Evolutionary conservation across 768 basidiomycete genomes (phyloP), one percentile per base, ranked within the genome.

Genomic region (Macrolepiota fuliginosa): DNA sequence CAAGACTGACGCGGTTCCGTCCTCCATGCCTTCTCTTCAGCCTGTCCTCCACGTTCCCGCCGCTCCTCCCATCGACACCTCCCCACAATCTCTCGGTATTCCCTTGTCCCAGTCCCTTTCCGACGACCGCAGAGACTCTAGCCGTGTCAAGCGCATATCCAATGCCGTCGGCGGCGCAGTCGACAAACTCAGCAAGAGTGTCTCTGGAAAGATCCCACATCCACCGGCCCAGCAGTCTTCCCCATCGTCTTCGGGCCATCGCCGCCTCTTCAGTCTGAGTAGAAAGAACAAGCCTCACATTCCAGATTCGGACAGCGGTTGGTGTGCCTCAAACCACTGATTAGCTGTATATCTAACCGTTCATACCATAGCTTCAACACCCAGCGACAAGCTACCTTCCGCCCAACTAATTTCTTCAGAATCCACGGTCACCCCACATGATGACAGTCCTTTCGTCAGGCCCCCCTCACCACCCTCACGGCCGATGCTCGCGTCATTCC

Each of bases 391-490:
- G 22, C 71, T 63, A 12, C 40, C 58, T 12, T 56, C 75, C 12
- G 70, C 73, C 17, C 75, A 27, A 70, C 71, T 63, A 58, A 51
- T 50, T 51, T 27, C 61, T 24, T 64, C 68, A 9, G 60, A 54
- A 55, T 49, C 60, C 47, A 61, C 60, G 27, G 54, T 61, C 32
- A 55, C 60, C 40, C 60, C 45, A 15, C 68, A 66, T 42, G 76
- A 79, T 53, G 79, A 81, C 58, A 79, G 77, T 46, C 79, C 79
- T 4, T 92, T 93, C 68, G 89, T 92, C 61, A 80, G 81, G 4
- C 91, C 91, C 36, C 88, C 82, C 13, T 91, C 90, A 11, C 90
- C 91, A 3, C 80, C 81, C 15, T 71, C 76, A 37, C 78, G 83
- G 25, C 80, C 85, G 5, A 67, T 80, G 5, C 68, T 83, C 45